Percentiles rank a stretch among this genome's conserved stretches.
Evolutionary conservation across 352 stramenopile species (phyloP).

Genomic region (Globisporangium viniferum): DNA sequence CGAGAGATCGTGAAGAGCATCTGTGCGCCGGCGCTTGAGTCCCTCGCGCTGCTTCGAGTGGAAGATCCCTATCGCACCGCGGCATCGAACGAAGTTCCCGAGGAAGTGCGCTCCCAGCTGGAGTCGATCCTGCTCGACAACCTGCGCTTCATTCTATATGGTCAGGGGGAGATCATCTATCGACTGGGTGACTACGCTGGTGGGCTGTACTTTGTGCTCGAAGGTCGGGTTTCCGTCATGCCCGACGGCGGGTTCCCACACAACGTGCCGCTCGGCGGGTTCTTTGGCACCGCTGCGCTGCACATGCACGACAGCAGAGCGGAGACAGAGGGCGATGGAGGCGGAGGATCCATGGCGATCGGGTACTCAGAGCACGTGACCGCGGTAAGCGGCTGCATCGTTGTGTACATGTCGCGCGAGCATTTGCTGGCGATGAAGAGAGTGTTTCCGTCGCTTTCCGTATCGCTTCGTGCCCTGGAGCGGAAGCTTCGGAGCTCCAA

Average conservation of each 20-base stretch:
- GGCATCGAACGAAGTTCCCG: not conserved
- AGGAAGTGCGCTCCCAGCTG: constrained; percentile 23
- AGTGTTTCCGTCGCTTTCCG: constrained; percentile 29
- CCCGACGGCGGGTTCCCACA: constrained; percentile 25
- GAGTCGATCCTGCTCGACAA: constrained; percentile 55
- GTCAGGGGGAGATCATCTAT: constrained; percentile 62
- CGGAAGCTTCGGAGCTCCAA: constrained; percentile 24
- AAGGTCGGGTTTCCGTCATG: constrained; percentile 35
- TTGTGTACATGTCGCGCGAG: constrained; percentile 45
- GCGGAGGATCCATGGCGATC: not conserved
- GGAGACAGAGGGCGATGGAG: not conserved
- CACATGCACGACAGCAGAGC: constrained; percentile 6
- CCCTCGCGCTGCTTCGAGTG: constrained; percentile 27
- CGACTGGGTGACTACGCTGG: constrained; percentile 41
- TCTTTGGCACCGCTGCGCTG: constrained; percentile 46
- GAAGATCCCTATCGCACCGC: constrained; percentile 17
- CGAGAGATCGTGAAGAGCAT: constrained; percentile 59
- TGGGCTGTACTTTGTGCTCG: constrained; percentile 51
- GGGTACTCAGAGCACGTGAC: constrained; percentile 41
- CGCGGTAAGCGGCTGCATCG: constrained; percentile 51
- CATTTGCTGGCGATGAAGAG: constrained; percentile 38
- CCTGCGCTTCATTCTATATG: constrained; percentile 55
- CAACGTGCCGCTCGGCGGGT: constrained; percentile 36
- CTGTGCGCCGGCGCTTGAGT: constrained; percentile 45
- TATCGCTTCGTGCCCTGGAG: constrained; percentile 28